These are phyloP conservation scores for Durotheca rogersii DNA, from an alignment of 495 filamentous ascomycete species.

Conservation along the genomic window DNA sequence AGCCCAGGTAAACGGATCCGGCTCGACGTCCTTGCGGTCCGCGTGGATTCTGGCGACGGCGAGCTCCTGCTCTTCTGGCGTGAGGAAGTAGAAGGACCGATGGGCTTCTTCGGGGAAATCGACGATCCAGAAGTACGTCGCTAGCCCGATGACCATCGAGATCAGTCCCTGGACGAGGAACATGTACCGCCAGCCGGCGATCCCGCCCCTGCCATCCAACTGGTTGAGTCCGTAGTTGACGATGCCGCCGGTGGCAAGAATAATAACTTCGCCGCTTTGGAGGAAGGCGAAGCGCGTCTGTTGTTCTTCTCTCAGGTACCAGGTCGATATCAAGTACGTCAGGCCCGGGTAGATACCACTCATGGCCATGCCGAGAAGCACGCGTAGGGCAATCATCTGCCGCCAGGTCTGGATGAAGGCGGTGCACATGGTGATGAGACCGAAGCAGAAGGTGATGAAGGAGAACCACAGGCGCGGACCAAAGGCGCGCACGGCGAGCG, in stretches of 20 bases:
- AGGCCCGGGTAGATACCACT: conserved; percentile 72
- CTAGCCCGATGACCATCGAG: conserved; percentile 63
- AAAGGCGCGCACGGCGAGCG: conserved; percentile 65
- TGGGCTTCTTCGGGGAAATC: conserved; percentile 73
- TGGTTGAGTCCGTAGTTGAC: conserved; percentile 72
- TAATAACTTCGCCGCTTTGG: conserved; percentile 66
- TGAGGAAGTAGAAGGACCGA: conserved; percentile 63
- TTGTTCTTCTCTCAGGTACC: conserved; percentile 72
- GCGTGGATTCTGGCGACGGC: conserved; percentile 59
- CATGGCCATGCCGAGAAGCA: conserved; percentile 69
- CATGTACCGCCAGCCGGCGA: conserved; percentile 78
- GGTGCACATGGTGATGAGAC: conserved; percentile 70
- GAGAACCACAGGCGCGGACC: conserved; percentile 71
- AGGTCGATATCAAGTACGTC: conserved; percentile 68
- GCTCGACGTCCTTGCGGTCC: conserved; percentile 65
- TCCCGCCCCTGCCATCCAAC: conserved; percentile 56
- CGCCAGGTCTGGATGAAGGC: conserved; percentile 69
- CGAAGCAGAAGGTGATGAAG: conserved; percentile 66
- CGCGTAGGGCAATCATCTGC: conserved; percentile 70
- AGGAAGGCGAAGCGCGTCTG: conserved; percentile 75
- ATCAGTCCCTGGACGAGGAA: conserved; percentile 67
- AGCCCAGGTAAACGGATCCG: conserved; percentile 60
- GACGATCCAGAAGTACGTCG: conserved; percentile 76
- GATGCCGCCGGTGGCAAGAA: conserved; percentile 69
- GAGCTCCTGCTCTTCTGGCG: conserved; percentile 56